These are phyloP conservation scores for Solanum pennellii DNA, from an alignment of 257 asterid species.

Conservation along the genomic window DNA sequence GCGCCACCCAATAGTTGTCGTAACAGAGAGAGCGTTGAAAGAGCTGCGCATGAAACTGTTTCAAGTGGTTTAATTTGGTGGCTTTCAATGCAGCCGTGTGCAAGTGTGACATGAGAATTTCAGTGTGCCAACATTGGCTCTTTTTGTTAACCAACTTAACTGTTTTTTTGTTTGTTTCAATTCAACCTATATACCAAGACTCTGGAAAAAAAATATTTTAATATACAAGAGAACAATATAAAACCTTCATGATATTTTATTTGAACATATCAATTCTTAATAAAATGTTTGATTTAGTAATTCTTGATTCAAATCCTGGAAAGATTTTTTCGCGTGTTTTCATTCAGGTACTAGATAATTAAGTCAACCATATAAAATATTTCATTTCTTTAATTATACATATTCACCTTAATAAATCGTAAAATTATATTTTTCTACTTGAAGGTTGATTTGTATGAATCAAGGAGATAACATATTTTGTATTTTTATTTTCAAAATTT, in stretches of 20 bases:
- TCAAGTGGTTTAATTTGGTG: slow-evolving; percentile 18
- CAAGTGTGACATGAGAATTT: slow-evolving; percentile 12
- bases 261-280: neutral
- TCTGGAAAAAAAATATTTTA: neutral
- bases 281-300: neutral
- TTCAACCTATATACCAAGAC: neutral
- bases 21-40: slow-evolving; percentile 31
- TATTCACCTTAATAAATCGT: neutral
- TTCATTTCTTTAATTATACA: neutral
- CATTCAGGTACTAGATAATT: neutral
- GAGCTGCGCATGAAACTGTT: slow-evolving; percentile 48
- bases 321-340: neutral
- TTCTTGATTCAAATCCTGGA: too few relatives aligned
- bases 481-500: too few relatives aligned
- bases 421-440: neutral
- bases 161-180: neutral
- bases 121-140: neutral
- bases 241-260: neutral
- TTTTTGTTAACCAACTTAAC: neutral
- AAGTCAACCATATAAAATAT: neutral
- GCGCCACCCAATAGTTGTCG: slow-evolving; percentile 34
- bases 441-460: neutral
- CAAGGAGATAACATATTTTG: neutral
- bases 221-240: too few relatives aligned
- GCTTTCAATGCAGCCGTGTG: slow-evolving; percentile 9